Percentiles rank a stretch among this genome's conserved stretches.
phyloP scores from a whole-genome alignment of 768 basidiomycete genomes.

The Kwoniella dendrophila region DNA sequence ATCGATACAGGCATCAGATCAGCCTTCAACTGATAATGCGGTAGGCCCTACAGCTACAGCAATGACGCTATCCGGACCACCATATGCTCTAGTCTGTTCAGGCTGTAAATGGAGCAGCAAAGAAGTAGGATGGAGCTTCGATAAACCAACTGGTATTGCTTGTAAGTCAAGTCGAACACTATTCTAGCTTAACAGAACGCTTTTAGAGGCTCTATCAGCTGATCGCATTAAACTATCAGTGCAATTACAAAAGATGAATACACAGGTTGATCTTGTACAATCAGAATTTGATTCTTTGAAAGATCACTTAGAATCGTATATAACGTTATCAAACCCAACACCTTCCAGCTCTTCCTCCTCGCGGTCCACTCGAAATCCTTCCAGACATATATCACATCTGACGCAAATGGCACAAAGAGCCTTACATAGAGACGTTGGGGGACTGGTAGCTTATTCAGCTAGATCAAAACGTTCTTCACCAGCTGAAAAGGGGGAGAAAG shows the following conservation, averaged over 20 bases:
- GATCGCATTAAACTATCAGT: slow-evolving; percentile 60
- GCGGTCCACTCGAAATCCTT: slow-evolving; percentile 24
- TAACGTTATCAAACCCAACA: slow-evolving; percentile 61
- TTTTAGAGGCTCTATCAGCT: neutral
- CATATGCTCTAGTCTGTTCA: slow-evolving; percentile 84
- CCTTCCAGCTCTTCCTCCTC: slow-evolving; percentile 15
- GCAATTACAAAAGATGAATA: slow-evolving; percentile 87
- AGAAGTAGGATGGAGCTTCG: slow-evolving; percentile 86
- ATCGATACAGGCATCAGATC: slow-evolving; percentile 79
- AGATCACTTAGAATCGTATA: slow-evolving; percentile 94
- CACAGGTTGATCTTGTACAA: slow-evolving; percentile 68
- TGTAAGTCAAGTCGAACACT: slow-evolving; percentile 61
- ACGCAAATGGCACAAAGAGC: slow-evolving; percentile 82
- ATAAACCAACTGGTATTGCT: slow-evolving; percentile 94
- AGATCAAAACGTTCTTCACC: slow-evolving; percentile 1
- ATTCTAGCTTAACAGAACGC: neutral
- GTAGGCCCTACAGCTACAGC: slow-evolving; percentile 37
- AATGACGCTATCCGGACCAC: slow-evolving; percentile 28
- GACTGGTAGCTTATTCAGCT: slow-evolving; percentile 36
- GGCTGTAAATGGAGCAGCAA: slow-evolving; percentile 94
- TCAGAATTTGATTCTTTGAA: slow-evolving; percentile 92
- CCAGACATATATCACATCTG: slow-evolving; percentile 55
- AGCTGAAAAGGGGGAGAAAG: slow-evolving; percentile 8
- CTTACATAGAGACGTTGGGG: slow-evolving; percentile 72
- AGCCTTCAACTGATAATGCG: no score